Base-by-base conservation (phyloP, 2,329 filamentous ascomycete genomes). In the Huntiella abstrusa region DNA sequence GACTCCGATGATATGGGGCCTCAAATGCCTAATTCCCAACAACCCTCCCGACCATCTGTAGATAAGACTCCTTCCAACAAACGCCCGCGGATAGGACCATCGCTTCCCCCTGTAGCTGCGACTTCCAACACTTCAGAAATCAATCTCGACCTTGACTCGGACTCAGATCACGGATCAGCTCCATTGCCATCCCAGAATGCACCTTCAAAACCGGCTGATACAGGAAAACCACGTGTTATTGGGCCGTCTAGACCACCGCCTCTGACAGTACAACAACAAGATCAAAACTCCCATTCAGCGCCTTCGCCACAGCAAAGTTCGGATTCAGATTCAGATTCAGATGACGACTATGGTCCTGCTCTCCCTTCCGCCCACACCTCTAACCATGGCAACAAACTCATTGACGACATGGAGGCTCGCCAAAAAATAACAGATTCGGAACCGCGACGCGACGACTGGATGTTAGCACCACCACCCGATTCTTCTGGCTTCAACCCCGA, bases 361-460 rank as follows among this genome's bases (percentile, higher is more conserved):
- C 70, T 75, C 3, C 72, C 75, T 2, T 43, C 1, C 16, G 75
- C 74, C 11, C 64, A 72, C 11, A 69, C 75, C 4, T 57, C 59
- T 2, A 53, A 56, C 43, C 53, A 12, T 49, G 54, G 3, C 53
- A 62, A 57, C 54, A 5, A 54, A 53, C 36, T n/a, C 10, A 13
- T 33, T 17, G n/a, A 11, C 13, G 32, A 32, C 15, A 32, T 43
- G 11, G 41, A 43, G 17, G 41, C n/a, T 10, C 8, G 4, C 8
- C 28, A 35, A 35, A 33, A 32, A 8, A 8, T 16, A 15, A 17
- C 12, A 5, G 28, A 11, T 52, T 65, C 34, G 54, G 60, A 13
- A 69, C 71, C 42, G 67, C 44, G 70, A 4, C 78, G 88, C 55
- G 87, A 93, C 64, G 79, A 84, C 55, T 87, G 82, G 82, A 87